Conservation (phyloP, 192 early-diverging fungal species). For the Phlyctochytrium arcticum region DNA sequence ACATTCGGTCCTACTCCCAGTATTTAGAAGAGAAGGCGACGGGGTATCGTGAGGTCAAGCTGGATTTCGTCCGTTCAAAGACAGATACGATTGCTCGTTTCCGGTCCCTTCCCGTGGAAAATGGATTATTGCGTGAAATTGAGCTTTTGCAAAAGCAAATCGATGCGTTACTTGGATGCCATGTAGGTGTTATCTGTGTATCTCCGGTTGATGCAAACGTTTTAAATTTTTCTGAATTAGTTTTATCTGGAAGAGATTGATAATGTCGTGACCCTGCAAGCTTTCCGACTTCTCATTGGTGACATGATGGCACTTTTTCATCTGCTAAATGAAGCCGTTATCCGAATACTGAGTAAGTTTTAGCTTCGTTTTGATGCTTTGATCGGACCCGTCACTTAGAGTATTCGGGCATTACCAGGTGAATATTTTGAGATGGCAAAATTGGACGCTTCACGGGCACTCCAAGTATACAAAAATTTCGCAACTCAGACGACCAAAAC, state of each 20-base stretch:
- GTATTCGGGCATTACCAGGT: constrained; percentile 14
- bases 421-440: constrained; percentile 71
- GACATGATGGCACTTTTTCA: constrained; percentile 72
- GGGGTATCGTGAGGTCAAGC: constrained; percentile 57
- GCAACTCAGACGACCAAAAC: constrained; percentile 65
- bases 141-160: constrained; percentile 66
- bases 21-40: constrained; percentile 71
- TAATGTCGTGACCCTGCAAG: constrained; percentile 68
- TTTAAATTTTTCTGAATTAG: constrained; percentile 31
- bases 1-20: constrained; percentile 62
- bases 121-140: constrained; percentile 60
- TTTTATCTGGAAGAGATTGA: constrained; percentile 69
- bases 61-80: constrained; percentile 59
- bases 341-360: constrained; percentile 62
- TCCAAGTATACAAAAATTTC: constrained; percentile 76
- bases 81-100: constrained; percentile 48
- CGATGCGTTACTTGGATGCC: constrained; percentile 61
- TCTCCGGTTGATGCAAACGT: neutral
- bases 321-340: constrained; percentile 72
- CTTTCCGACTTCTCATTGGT: constrained; percentile 65
- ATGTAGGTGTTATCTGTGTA: constrained; percentile 42
- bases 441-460: constrained; percentile 54
- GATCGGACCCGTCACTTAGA: no score
- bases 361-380: neutral
- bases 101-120: constrained; percentile 49